Conservation (phyloP, 768 basidiomycete genomes). For the Amanita pseudoporphyria region DNA sequence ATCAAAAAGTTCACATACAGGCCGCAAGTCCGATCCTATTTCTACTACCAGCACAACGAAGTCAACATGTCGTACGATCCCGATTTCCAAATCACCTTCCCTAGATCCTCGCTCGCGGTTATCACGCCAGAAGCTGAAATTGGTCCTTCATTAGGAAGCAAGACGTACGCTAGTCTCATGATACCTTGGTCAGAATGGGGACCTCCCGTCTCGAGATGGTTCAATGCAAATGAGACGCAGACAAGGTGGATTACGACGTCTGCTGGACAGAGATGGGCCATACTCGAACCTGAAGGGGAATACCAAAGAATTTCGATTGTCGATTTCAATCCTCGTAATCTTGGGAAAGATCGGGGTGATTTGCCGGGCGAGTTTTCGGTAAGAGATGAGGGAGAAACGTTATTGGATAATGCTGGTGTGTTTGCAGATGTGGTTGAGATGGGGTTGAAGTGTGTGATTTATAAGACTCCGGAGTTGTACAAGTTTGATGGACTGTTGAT, state of each 20-base stretch:
- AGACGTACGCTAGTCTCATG: neutral
- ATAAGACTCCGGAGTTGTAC: slow-evolving; percentile 2
- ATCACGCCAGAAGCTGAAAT: neutral
- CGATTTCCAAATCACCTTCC: neutral
- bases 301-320: slow-evolving; percentile 8
- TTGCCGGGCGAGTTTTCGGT: neutral
- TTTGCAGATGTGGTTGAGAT: slow-evolving; percentile 19
- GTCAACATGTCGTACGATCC: neutral
- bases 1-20: slow-evolving; percentile 1
- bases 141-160: neutral
- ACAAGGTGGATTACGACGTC: slow-evolving; percentile 32
- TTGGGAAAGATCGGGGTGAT: neutral
- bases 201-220: slow-evolving; percentile 23
- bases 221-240: slow-evolving; percentile 17
- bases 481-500: slow-evolving; percentile 25
- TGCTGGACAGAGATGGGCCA: slow-evolving; percentile 23
- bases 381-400: neutral
- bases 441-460: slow-evolving; percentile 17
- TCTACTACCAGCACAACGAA: no score
- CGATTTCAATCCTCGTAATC: slow-evolving; percentile 20
- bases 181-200: slow-evolving; percentile 25
- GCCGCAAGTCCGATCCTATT: neutral
- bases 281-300: slow-evolving; percentile 11
- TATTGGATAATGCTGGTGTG: slow-evolving; percentile 8
- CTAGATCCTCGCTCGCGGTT: neutral